Evolutionary conservation across 257 asterid genomes (phyloP).

Genomic region (Orobanche coerulescens): DNA sequence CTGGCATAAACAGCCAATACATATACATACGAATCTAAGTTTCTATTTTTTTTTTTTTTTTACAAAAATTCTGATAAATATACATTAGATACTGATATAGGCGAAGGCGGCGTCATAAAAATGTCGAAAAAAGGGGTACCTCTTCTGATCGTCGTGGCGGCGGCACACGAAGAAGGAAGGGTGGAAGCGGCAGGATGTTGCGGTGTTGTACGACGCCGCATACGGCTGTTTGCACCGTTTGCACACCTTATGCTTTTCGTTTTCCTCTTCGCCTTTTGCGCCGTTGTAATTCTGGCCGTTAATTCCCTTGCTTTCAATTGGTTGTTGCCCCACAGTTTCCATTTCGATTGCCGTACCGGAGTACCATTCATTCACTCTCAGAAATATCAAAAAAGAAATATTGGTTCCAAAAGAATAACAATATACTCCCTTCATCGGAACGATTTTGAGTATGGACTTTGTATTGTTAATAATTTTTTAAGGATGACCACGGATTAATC

Average conservation of each 20-base stretch:
- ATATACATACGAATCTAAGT: too few species aligned
- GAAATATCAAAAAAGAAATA: too few species aligned
- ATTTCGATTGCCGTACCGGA: background rate
- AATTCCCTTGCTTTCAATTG: background rate
- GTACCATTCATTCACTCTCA: too few species aligned
- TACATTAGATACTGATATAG: background rate
- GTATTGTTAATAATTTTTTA: too few species aligned
- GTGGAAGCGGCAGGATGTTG: conserved; percentile 63
- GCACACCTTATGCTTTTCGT: conserved; percentile 34
- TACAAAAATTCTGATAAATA: background rate
- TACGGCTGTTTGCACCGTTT: conserved; percentile 56
- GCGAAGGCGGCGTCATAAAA: too few species aligned
- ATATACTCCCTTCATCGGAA: too few species aligned
- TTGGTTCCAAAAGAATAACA: too few species aligned
- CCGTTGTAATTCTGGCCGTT: conserved; percentile 6
- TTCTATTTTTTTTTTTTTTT: too few species aligned
- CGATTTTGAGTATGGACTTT: too few species aligned
- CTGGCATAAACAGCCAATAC: too few species aligned
- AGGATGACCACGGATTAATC: too few species aligned
- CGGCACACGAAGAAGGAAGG: conserved; percentile 92
- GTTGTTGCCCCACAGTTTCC: background rate
- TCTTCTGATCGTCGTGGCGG: conserved; percentile 91
- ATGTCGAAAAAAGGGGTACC: conserved; percentile 27
- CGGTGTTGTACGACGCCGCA: conserved; percentile 35
- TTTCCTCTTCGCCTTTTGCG: conserved; percentile 20